phyloP scores from a whole-genome alignment of 1,139 yeast species.

The Hyphopichia wangnamkhiaoensis region DNA sequence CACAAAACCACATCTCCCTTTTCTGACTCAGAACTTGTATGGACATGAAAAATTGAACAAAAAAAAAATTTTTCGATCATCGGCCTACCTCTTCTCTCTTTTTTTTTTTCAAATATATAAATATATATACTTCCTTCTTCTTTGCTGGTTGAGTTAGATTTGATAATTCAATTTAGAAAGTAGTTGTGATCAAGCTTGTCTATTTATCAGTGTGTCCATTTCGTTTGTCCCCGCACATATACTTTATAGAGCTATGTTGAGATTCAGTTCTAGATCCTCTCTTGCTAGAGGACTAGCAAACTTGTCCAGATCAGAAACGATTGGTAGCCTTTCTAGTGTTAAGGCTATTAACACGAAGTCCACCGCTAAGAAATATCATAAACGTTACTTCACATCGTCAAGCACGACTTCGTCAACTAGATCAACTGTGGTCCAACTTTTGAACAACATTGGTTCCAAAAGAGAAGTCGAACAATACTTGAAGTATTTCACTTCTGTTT shows the following conservation, averaged over 20 bases:
- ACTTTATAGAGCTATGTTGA: no score
- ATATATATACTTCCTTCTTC: not conserved
- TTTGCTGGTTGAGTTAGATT: not conserved
- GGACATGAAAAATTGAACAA: slow-evolving; percentile 8
- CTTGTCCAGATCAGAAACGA: not conserved
- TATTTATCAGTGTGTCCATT: no score
- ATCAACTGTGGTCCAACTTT: slow-evolving; percentile 90
- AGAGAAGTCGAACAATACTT: slow-evolving; percentile 97
- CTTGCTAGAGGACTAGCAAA: not conserved
- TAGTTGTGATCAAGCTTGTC: no score
- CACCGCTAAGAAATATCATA: no score
- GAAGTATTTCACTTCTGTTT: slow-evolving; percentile 93
- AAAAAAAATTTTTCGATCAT: slow-evolving; percentile 6
- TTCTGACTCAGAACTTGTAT: slow-evolving; percentile 4
- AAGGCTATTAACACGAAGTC: no score
- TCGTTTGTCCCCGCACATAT: no score
- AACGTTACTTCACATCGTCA: slow-evolving; percentile 2
- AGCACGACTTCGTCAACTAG: slow-evolving; percentile 54
- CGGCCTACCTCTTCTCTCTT: slow-evolving; percentile 2
- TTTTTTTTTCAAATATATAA: not conserved
- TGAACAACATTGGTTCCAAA: slow-evolving; percentile 95
- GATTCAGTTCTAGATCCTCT: not conserved
- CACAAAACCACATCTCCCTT: slow-evolving; percentile 9
- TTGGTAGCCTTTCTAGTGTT: not conserved
- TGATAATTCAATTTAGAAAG: no score